Evolutionary conservation across 305 asterid genomes (phyloP).

Genomic region (Solanum hybrid): DNA sequence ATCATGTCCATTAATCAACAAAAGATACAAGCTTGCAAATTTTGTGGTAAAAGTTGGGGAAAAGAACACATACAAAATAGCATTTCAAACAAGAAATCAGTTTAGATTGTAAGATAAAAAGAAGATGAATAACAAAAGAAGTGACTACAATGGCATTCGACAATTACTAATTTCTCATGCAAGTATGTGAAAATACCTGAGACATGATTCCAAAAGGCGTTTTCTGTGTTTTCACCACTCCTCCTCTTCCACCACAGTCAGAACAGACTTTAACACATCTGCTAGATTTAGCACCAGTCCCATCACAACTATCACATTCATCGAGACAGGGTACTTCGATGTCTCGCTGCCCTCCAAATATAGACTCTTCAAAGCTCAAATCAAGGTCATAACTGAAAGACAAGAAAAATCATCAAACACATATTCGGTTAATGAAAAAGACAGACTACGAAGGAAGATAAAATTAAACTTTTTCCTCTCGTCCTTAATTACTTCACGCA

Average conservation of each 20-base stretch:
- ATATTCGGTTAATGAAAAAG: neutral
- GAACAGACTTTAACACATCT: constrained; percentile 49
- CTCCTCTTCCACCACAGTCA: constrained; percentile 85
- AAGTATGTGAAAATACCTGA: constrained; percentile 51
- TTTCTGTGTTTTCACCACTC: constrained; percentile 53
- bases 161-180: constrained; percentile 5
- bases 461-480: neutral
- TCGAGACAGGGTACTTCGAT: constrained; percentile 52
- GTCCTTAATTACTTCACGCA: neutral
- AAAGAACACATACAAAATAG: neutral
- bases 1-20: neutral
- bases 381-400: constrained; percentile 55
- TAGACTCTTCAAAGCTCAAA: constrained; percentile 78
- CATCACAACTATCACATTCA: constrained; percentile 74
- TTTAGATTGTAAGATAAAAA: neutral
- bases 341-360: constrained; percentile 65
- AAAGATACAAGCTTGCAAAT: neutral
- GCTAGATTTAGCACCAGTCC: constrained; percentile 83
- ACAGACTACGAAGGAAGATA: neutral
- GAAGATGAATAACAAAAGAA: neutral
- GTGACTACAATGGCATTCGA: neutral
- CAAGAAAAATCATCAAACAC: neutral
- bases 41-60: neutral
- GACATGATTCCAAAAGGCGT: constrained; percentile 88
- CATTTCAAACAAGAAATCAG: neutral